Evolutionary conservation across 345 rosid genomes (phyloP), one percentile per base, ranked within the genome.

Genomic region (Aurinia saxatilis): DNA sequence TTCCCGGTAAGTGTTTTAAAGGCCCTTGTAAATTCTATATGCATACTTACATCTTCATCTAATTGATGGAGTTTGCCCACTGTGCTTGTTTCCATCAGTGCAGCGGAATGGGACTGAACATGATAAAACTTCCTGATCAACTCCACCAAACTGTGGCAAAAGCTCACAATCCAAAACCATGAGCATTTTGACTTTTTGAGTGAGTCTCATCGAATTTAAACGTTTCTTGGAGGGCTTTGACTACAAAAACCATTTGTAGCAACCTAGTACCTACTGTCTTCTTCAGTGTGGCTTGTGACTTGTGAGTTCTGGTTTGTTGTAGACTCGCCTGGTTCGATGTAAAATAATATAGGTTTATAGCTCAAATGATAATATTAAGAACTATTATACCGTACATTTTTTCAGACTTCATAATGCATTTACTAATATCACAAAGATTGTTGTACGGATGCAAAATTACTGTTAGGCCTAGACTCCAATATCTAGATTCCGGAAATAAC

Each of bases 91-190:
- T 35, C 50, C 50, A 7, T 74, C 76, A 67, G 73, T 71, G 36
- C 68, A 57, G 61, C 80, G 84, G 96, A 87, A 80, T 23, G 77
- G 67, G 52, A 74, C 57, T 49, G 48, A 65, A 15, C 78, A 81
- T 68, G 86, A 65, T 63, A 59, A n/a, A 60, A 46, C 73, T 79
- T 36, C 25, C 42, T 55, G 75, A 78, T 72, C 87, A 81, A 62
- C 79, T 81, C 73, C 70, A 71, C 50, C 76, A 70, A 74, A 80
- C 77, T 61, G 74, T 83, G 75, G 65, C 50, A 27, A 81, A 88
- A 66, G 81, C 83, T 67, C 75, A 60, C 67, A 80, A 65, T 72
- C 77, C 80, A 53, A 81, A 74, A 70, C 70, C 54, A 21, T 82
- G 77, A 68, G 86, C 91, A 49, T 68, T 29, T 15, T 58, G 72